Percentiles rank a stretch among this genome's conserved stretches.
phyloP scores from a whole-genome alignment of 2,329 filamentous ascomycete genomes.

The Monosporascus cannonballus region DNA sequence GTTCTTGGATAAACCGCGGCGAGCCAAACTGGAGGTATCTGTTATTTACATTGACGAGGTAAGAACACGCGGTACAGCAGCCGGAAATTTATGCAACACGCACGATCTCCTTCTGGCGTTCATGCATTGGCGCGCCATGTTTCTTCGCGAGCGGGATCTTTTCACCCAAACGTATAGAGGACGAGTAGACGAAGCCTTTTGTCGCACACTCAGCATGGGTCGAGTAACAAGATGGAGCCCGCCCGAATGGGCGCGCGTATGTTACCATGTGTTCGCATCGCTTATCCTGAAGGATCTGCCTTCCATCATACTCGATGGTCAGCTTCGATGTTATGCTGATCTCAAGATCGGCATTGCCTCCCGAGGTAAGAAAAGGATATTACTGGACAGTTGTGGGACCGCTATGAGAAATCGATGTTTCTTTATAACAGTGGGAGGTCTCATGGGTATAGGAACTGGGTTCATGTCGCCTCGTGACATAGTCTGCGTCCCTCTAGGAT shows the following conservation, averaged over 20 bases:
- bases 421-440: slow-evolving; percentile 14
- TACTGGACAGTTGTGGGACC: slow-evolving; percentile 11
- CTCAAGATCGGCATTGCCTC: not conserved
- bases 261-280: slow-evolving; percentile 15
- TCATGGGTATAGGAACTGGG: slow-evolving; percentile 27
- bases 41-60: slow-evolving; percentile 25
- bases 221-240: slow-evolving; percentile 11
- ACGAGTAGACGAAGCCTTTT: slow-evolving; percentile 16
- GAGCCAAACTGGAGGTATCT: slow-evolving; percentile 22
- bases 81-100: slow-evolving; percentile 20
- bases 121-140: slow-evolving; percentile 25
- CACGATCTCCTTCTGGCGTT: slow-evolving; percentile 31
- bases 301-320: slow-evolving; percentile 7
- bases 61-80: slow-evolving; percentile 16
- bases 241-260: slow-evolving; percentile 13
- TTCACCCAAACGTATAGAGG: not conserved
- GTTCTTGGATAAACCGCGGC: slow-evolving; percentile 16
- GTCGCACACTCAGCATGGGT: slow-evolving; percentile 22
- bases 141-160: slow-evolving; percentile 10
- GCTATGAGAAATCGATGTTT: slow-evolving; percentile 20
- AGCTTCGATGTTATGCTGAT: slow-evolving; percentile 6
- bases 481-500: slow-evolving; percentile 29
- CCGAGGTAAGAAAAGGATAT: not conserved
- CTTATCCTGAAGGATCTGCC: slow-evolving; percentile 13
- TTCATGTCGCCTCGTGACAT: slow-evolving; percentile 24